phyloP scores from a whole-genome alignment of 2,329 filamentous ascomycete species.

The Pleoardoris graminearum region DNA sequence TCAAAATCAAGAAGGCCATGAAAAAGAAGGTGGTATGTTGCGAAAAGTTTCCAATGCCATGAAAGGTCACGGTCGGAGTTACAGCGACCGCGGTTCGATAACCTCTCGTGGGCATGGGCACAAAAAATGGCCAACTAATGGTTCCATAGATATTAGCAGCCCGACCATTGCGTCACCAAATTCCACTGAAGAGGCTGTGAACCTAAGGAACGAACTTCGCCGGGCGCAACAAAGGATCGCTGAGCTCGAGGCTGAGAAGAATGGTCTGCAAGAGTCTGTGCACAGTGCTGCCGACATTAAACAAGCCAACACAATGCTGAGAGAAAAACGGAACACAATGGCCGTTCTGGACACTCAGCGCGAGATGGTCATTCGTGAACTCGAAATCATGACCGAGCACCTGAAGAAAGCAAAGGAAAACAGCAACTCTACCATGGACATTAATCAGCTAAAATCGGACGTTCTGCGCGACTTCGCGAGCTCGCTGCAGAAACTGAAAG shows the following conservation, averaged over 20 bases:
- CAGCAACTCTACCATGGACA: conserved; percentile 74
- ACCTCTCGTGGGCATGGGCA: conserved; percentile 40
- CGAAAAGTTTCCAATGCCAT: conserved; percentile 91
- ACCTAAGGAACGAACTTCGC: conserved; percentile 70
- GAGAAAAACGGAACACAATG: conserved; percentile 94
- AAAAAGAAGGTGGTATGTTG: conserved; percentile 60
- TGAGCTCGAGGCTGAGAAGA: conserved; percentile 82
- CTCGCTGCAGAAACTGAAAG: conserved; percentile 71
- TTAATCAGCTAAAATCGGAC: conserved; percentile 68
- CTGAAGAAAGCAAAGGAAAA: conserved; percentile 84
- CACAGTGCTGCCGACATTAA: conserved; percentile 66
- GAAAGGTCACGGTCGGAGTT: conserved; percentile 80
- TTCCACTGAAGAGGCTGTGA: conserved; percentile 50
- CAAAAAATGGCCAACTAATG: conserved; percentile 49
- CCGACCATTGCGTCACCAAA: conserved; percentile 66
- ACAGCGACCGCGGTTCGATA: conserved; percentile 63
- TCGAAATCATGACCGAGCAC: conserved; percentile 87
- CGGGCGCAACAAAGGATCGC: conserved; percentile 82
- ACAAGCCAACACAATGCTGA: conserved; percentile 81
- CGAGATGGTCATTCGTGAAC: conserved; percentile 90
- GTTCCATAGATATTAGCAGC: conserved; percentile 64
- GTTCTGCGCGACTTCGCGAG: conserved; percentile 66
- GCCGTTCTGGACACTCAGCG: conserved; percentile 91
- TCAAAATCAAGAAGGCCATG: conserved; percentile 64
- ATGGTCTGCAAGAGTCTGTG: conserved; percentile 54